Percentiles rank a stretch among this genome's conserved stretches.
These are phyloP conservation scores for Phytophthora kernoviae DNA, from an alignment of 352 stramenopile species.

Conservation along the genomic window DNA sequence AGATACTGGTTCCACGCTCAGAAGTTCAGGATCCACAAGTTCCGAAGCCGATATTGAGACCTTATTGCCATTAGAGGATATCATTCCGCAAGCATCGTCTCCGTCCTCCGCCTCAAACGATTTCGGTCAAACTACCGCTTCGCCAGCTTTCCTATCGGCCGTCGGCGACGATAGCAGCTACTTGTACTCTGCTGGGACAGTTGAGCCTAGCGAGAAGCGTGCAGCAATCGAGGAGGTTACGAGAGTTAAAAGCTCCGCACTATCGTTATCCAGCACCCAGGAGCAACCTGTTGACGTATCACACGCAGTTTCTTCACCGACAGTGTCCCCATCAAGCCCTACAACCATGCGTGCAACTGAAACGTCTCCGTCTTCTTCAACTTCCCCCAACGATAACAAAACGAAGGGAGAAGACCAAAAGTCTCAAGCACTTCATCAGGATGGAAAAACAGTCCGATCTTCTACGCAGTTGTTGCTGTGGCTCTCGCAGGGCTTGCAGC, in stretches of 20 bases:
- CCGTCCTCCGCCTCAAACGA: neutral
- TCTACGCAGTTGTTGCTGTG: constrained; percentile 44
- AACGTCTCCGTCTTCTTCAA: constrained; percentile 1
- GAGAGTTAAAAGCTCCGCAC: constrained; percentile 9
- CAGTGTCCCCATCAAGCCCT: neutral
- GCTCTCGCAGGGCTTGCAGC: constrained; percentile 22
- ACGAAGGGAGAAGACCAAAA: too few relatives aligned
- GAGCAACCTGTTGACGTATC: constrained; percentile 8
- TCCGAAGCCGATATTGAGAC: neutral
- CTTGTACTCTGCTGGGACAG: constrained; percentile 5
- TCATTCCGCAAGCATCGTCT: neutral
- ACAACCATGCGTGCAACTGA: neutral
- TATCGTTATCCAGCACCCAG: constrained; percentile 7
- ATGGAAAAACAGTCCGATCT: constrained; percentile 20
- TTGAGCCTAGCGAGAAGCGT: constrained; percentile 10
- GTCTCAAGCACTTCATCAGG: neutral
- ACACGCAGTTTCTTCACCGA: neutral
- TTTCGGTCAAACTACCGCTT: neutral
- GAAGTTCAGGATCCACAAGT: constrained; percentile 1
- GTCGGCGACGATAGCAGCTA: neutral
- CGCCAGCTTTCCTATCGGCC: neutral
- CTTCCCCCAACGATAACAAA: neutral
- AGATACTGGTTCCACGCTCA: neutral
- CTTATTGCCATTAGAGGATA: too few relatives aligned
- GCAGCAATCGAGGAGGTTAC: neutral